Percentiles rank a stretch among this genome's conserved stretches.
Evolutionary conservation across 495 filamentous ascomycete genomes (phyloP).

Genomic region (Aspergillus carlsbadensis): DNA sequence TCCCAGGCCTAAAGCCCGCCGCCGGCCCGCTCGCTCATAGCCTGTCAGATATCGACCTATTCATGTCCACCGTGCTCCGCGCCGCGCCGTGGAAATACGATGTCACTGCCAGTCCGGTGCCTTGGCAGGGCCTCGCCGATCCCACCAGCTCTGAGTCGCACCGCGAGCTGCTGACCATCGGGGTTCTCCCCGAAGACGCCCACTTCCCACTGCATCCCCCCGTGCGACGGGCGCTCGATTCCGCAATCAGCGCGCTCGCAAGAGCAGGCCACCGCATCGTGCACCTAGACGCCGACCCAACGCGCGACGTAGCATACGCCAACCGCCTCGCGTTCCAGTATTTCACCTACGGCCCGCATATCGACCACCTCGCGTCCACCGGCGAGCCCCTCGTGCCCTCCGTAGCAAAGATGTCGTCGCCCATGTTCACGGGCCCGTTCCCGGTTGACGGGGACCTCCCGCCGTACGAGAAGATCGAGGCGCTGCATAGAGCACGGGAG

Average conservation of each 20-base stretch:
- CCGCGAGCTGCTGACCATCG: slow-evolving; percentile 42
- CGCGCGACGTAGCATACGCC: slow-evolving; percentile 19
- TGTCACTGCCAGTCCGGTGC: background rate
- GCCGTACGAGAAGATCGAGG: slow-evolving; percentile 21
- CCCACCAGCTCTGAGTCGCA: background rate
- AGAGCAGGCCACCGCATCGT: slow-evolving; percentile 46
- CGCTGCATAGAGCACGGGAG: slow-evolving; percentile 4
- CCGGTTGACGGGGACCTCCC: slow-evolving; percentile 8
- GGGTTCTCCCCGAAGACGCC: slow-evolving; percentile 52
- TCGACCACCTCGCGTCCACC: slow-evolving; percentile 23
- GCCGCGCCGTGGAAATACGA: slow-evolving; percentile 23
- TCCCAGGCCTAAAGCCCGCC: slow-evolving; percentile 36
- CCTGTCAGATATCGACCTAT: slow-evolving; percentile 32
- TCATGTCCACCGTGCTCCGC: slow-evolving; percentile 19
- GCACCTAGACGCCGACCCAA: slow-evolving; percentile 21
- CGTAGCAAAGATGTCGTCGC: slow-evolving; percentile 18
- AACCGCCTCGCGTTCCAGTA: slow-evolving; percentile 33
- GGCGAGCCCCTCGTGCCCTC: slow-evolving; percentile 27
- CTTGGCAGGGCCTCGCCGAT: slow-evolving; percentile 20
- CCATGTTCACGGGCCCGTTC: slow-evolving; percentile 28
- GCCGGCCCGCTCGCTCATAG: slow-evolving; percentile 42
- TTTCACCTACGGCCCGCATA: slow-evolving; percentile 28
- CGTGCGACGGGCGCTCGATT: slow-evolving; percentile 44
- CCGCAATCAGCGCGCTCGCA: slow-evolving; percentile 38
- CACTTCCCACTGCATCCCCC: slow-evolving; percentile 56